These are phyloP conservation scores for Phytophthora gonapodyides DNA, from an alignment of 352 stramenopile species.

Conservation along the genomic window DNA sequence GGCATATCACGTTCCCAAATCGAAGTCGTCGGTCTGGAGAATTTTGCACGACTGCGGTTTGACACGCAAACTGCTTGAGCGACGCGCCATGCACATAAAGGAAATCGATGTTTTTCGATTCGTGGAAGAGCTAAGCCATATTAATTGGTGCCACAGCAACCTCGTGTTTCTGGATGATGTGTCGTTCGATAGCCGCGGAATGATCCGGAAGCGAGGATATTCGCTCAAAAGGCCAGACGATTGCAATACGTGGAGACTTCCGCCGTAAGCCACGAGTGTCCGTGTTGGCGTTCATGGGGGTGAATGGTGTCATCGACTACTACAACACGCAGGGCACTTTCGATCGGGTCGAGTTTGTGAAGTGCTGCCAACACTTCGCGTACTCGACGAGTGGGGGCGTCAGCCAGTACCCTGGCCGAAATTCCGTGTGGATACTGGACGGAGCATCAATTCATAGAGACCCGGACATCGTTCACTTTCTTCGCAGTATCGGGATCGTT, in stretches of 20 bases:
- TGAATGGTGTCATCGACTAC: slow-evolving; percentile 28
- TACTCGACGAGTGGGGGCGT: background rate
- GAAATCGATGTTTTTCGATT: slow-evolving; percentile 6
- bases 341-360: slow-evolving; percentile 24
- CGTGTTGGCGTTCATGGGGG: slow-evolving; percentile 17
- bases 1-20: background rate
- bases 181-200: slow-evolving; percentile 36
- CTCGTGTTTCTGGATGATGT: slow-evolving; percentile 37
- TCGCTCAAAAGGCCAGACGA: slow-evolving; percentile 14
- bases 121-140: slow-evolving; percentile 23
- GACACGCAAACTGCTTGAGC: slow-evolving; percentile 10
- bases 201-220: slow-evolving; percentile 35
- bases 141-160: slow-evolving; percentile 20
- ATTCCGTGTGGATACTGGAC: slow-evolving; percentile 39
- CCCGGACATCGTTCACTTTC: slow-evolving; percentile 31
- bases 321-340: slow-evolving; percentile 33
- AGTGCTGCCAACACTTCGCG: slow-evolving; percentile 25
- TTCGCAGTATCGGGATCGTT: slow-evolving; percentile 26
- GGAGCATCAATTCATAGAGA: slow-evolving; percentile 30
- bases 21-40: slow-evolving; percentile 7
- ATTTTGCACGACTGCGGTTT: slow-evolving; percentile 9
- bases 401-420: slow-evolving; percentile 23
- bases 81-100: slow-evolving; percentile 6
- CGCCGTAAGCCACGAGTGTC: slow-evolving; percentile 29
- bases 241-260: slow-evolving; percentile 37